Evolutionary conservation across 805 yeast species (phyloP).

Genomic region (Starmerella lactis-condensi): DNA sequence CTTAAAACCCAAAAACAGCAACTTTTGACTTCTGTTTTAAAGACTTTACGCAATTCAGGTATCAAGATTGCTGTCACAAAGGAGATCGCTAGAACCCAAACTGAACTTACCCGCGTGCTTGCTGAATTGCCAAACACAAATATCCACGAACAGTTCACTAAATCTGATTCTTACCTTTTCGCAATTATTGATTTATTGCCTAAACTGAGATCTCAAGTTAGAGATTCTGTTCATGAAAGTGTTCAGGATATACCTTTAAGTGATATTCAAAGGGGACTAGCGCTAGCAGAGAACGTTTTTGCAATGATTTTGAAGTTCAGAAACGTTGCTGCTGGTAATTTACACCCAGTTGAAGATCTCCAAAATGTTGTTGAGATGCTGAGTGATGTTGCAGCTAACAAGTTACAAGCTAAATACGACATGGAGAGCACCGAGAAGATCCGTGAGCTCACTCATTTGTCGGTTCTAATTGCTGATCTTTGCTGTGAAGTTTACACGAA

Average conservation of each 20-base stretch:
- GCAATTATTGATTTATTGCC: conserved; percentile 66
- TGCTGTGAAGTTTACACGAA: no score
- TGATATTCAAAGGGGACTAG: conserved; percentile 60
- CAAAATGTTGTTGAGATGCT: no score
- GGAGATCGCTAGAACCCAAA: conserved; percentile 45
- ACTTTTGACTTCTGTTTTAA: conserved; percentile 55
- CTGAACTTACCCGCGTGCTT: conserved; percentile 44
- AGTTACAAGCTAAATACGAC: no score
- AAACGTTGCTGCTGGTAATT: conserved; percentile 3
- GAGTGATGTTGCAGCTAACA: no score
- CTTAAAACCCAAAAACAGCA: conserved; percentile 68
- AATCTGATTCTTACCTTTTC: conserved; percentile 38
- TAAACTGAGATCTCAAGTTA: conserved; percentile 46
- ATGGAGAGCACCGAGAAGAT: no score
- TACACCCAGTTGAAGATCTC: neutral
- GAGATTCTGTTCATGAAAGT: conserved; percentile 23
- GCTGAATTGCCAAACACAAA: conserved; percentile 29
- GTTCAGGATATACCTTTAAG: conserved; percentile 50
- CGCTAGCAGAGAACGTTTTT: conserved; percentile 54
- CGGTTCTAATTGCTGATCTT: no score
- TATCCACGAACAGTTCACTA: conserved; percentile 18
- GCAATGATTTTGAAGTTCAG: conserved; percentile 31
- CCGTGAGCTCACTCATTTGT: no score
- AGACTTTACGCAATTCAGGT: conserved; percentile 61
- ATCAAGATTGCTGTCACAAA: conserved; percentile 45